Percentiles rank a stretch among this genome's conserved stretches.
Conservation (phyloP, 371 early-diverging fungal species). For the Nematocida sp. region DNA sequence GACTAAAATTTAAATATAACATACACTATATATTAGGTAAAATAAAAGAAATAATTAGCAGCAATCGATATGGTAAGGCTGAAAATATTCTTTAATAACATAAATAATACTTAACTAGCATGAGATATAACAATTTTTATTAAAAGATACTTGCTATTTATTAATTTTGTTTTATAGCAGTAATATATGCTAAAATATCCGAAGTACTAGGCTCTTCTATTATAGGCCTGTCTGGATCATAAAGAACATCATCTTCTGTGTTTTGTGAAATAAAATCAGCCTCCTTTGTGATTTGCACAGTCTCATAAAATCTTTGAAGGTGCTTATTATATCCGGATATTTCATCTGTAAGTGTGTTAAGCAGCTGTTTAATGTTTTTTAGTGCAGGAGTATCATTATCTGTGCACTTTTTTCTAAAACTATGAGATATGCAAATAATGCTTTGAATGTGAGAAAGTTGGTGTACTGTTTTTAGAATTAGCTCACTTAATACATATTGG, state of each 20-base stretch:
- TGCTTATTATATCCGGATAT: not conserved
- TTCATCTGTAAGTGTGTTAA: not conserved
- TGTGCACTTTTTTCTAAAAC: not conserved
- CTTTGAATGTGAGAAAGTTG: not conserved
- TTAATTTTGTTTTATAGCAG: not conserved
- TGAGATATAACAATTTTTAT: no score
- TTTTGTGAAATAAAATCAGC: slow-evolving; percentile 48
- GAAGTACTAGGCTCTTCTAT: slow-evolving; percentile 14
- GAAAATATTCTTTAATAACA: no score
- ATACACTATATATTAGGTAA: no score
- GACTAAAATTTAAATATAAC: no score
- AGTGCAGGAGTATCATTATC: not conserved
- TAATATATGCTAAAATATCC: not conserved
- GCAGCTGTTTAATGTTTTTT: not conserved
- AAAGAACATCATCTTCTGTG: slow-evolving; percentile 52
- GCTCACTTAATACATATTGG: slow-evolving; percentile 57
- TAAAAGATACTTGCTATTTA: no score
- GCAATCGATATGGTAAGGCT: no score
- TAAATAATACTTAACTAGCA: no score
- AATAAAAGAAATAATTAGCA: no score
- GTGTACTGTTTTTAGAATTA: slow-evolving; percentile 6
- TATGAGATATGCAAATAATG: not conserved
- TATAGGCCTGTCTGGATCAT: slow-evolving; percentile 49
- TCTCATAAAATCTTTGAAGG: not conserved
- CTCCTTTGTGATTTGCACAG: not conserved